Base-by-base conservation (phyloP, 192 early-diverging fungal species). In the Rhizoclosmatium globosum region DNA sequence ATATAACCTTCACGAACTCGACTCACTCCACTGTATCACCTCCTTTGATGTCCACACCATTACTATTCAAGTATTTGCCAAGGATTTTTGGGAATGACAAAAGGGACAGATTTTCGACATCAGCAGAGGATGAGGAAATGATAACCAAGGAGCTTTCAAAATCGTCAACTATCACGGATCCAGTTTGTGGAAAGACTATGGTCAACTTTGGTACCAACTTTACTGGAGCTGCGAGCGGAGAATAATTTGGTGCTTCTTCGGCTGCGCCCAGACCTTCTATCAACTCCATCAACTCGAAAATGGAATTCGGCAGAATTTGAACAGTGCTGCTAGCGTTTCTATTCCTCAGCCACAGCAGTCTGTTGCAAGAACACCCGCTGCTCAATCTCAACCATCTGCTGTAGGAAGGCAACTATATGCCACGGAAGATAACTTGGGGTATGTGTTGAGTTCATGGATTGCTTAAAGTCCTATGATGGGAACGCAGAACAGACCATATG, bases 51-150 rank as follows among this genome's bases (percentile, higher is more conserved):
- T n/a, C n/a, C n/a, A n/a, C 78, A 91, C 95, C 19, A 87, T 99
- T 68, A 93, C 96, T 3, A 92, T 97, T 72, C 97, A 99, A 87
- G 92, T 99, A 45, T 99, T 99, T 89, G 97, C 57, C 83, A 89
- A 76, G 87, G 86, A 2, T 99, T 99, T 78, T 86, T 97, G 44
- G 95, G 96, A 47, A 94, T 96, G 59, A 88, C 95, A 77, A 96
- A 88, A 97, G 76, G 89, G 92, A 62, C 90, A 93, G 83, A 87
- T 96, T 50, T 92, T 98, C 77, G 90, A 97, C 82, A 81, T 96
- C 21, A 85, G 89, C 62, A 72, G 85, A 56, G 93, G 93, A 41
- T 43, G 94, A 95, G 64, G 94, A 94, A 87, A 94, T 94, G 92
- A 82, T 95, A 17, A 96, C 94, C 3, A 86, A 92, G 77, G 95